Base-by-base conservation (phyloP, 495 filamentous ascomycete genomes). In the Amniculicola lignicola region DNA sequence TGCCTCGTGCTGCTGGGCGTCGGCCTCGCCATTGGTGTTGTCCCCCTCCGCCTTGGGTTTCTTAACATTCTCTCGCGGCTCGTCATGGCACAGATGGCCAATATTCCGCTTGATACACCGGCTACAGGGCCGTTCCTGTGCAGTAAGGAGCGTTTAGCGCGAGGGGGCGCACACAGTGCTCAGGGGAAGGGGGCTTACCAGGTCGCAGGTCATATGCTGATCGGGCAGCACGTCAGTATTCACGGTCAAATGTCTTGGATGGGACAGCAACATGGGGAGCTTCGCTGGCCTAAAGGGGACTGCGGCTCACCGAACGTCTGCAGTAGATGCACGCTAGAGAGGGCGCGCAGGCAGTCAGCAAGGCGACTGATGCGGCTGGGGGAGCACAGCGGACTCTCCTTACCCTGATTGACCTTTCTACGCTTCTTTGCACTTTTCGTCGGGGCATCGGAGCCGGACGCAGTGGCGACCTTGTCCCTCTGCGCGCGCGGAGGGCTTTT, bases 121-220 rank as follows among this genome's bases (percentile, higher is more conserved):
- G 51, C 88, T 89, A 79, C 93, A 99, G 46, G 93, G 93, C 67
- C 93, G 86, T 73, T 95, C 89, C 90, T 93, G 70, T 70, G 68
- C 69, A 65, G 55, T 72, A 69, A 63, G 68, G 70, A 45, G 22
- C 19, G 25, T 55, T 64, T 18, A 64, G 61, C 47, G 18, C 16
- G 22, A 40, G 61, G 24, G 25, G 35, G 19, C 23, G 35, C 56
- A 28, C 24, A 52, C 35, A 48, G 33, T 33, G 35, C 23, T 28
- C 29, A 29, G 44, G 21, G 67, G 72, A 83, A 31, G 43, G 21
- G 66, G 73, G 83, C 89, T 81, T 92, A 95, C 91, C 78, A 91
- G 87, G 82, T 98, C 94, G 81, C 93, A 98, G 71, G 94, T 97
- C 93, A 98, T 98, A 85, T 98, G 93, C 88, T 95, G 75, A 75